Evolutionary conservation across 2,329 filamentous ascomycete genomes (phyloP).

Genomic region (Beauveria sp.): DNA sequence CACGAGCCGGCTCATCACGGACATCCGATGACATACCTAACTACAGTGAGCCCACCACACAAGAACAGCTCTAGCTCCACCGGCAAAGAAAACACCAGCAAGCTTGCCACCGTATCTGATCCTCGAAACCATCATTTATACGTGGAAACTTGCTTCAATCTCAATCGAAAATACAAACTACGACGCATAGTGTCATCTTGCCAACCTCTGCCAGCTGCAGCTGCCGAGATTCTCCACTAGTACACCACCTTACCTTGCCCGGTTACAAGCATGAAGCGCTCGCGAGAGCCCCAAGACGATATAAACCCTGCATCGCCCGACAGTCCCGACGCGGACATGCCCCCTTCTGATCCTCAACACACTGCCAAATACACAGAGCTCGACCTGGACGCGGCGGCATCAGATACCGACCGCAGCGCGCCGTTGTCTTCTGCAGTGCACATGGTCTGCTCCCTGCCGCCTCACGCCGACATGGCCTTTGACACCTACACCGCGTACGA

Average conservation of each 20-base stretch:
- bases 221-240: neutral
- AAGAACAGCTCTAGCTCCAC: neutral
- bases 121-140: neutral
- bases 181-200: neutral
- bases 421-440: conserved; percentile 23
- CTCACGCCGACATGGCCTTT: conserved; percentile 69
- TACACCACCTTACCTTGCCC: neutral
- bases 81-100: neutral
- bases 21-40: neutral
- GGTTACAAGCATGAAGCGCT: conserved; percentile 49
- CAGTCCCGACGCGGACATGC: conserved; percentile 5
- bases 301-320: conserved; percentile 23
- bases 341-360: conserved; percentile 20
- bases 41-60: neutral
- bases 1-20: neutral
- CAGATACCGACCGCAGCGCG: conserved; percentile 26
- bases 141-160: too few species aligned
- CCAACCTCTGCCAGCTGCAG: neutral
- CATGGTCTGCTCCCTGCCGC: conserved; percentile 78
- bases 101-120: neutral
- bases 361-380: conserved; percentile 53
- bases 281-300: conserved; percentile 50
- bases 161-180: neutral
- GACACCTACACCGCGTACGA: conserved; percentile 74
- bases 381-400: conserved; percentile 33